Evolutionary conservation across 139 green algal genomes (phyloP).

Genomic region (Mesostigma viride): DNA sequence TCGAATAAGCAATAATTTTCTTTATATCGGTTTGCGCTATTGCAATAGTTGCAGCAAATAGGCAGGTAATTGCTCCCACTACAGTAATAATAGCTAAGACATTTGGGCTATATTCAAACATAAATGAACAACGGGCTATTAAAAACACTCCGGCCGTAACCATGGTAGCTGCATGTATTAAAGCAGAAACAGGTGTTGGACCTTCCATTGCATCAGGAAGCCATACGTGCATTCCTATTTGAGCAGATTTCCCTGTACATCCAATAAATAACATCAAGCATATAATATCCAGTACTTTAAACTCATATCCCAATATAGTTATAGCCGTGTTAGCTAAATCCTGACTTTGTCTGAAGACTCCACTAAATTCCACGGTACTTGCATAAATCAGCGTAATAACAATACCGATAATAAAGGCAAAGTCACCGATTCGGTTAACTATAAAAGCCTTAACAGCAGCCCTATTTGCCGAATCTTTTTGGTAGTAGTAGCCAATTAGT

Average conservation of each 20-base stretch:
- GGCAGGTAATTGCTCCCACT: constrained; percentile 49
- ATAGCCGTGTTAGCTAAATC: no score
- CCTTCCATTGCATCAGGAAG: constrained; percentile 59
- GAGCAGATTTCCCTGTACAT: constrained; percentile 9
- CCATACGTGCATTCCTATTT: constrained; percentile 48
- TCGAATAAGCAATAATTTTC: constrained; percentile 58
- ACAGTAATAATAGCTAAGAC: constrained; percentile 41
- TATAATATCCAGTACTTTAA: no score
- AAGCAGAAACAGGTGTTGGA: constrained; percentile 55
- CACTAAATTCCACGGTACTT: no score
- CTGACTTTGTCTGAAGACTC: no score
- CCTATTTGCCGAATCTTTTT: no score
- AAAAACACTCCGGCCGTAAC: constrained; percentile 59
- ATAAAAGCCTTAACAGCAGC: neutral
- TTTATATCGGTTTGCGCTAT: constrained; percentile 57
- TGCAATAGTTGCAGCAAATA: constrained; percentile 54
- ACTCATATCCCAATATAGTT: no score
- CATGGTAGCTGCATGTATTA: constrained; percentile 59
- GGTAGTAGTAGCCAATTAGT: constrained; percentile 3
- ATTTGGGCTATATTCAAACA: constrained; percentile 50
- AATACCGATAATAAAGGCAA: no score
- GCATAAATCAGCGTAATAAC: no score
- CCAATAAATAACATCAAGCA: constrained; percentile 11
- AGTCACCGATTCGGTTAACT: neutral
- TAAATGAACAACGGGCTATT: constrained; percentile 43